Percentiles rank a stretch among this genome's conserved stretches.
phyloP scores from a whole-genome alignment of 1,284 basidiomycete species.

The Lignosus rhinocerotis region DNA sequence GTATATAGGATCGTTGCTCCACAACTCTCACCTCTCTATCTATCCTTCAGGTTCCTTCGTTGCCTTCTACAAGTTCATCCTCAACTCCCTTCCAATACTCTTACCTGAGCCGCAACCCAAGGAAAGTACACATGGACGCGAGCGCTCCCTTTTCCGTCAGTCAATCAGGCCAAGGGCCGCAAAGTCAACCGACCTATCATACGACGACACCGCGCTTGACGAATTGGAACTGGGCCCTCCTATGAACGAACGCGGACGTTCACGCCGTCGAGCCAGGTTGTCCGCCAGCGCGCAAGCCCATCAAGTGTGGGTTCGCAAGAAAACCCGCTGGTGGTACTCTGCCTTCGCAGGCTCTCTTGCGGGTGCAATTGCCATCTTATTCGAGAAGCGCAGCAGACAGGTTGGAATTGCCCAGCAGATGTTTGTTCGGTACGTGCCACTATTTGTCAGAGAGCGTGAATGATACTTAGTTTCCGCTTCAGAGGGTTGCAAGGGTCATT shows the following conservation, averaged over 20 bases:
- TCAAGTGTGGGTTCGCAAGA: constrained; percentile 61
- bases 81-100: constrained; percentile 82
- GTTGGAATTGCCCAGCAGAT: constrained; percentile 87
- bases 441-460: not conserved
- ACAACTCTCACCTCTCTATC: not conserved
- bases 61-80: constrained; percentile 77
- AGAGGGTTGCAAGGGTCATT: constrained; percentile 86
- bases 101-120: constrained; percentile 49
- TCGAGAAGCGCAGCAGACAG: constrained; percentile 74
- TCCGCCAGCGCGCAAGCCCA: constrained; percentile 65
- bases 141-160: constrained; percentile 39
- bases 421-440: constrained; percentile 72
- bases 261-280: constrained; percentile 47
- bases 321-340: constrained; percentile 83
- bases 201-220: constrained; percentile 24
- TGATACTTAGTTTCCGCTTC: not conserved
- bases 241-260: constrained; percentile 15
- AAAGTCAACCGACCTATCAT: constrained; percentile 15
- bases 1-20: not conserved
- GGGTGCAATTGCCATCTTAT: constrained; percentile 80
- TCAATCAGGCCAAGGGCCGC: constrained; percentile 2
- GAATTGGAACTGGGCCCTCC: constrained; percentile 20
- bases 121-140: constrained; percentile 24
- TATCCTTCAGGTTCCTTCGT: constrained; percentile 69
- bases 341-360: constrained; percentile 84